Evolutionary conservation across 345 rosid species (phyloP).

Genomic region (Cochlearia excelsa): DNA sequence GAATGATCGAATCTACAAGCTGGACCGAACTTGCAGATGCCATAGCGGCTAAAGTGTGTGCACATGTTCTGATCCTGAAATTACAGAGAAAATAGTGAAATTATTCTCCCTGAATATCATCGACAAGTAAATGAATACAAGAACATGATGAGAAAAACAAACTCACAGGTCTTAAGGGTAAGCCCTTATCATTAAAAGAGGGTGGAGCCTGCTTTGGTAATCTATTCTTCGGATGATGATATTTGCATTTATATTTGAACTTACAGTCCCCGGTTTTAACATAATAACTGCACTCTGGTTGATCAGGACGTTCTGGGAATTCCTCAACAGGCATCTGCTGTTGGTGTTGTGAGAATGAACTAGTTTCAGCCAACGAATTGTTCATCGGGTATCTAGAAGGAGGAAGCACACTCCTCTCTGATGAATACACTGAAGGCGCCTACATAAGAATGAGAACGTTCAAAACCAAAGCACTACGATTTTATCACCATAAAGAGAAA

Average conservation of each 20-base stretch:
- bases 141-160: background rate
- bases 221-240: slow-evolving; percentile 80
- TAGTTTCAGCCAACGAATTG: slow-evolving; percentile 45
- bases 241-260: slow-evolving; percentile 85
- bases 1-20: slow-evolving; percentile 64
- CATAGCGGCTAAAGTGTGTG: slow-evolving; percentile 83
- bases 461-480: slow-evolving; percentile 11
- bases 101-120: background rate
- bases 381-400: slow-evolving; percentile 49
- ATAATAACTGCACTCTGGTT: slow-evolving; percentile 80
- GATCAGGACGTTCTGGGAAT: slow-evolving; percentile 95
- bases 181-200: slow-evolving; percentile 80
- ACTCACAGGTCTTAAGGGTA: slow-evolving; percentile 97
- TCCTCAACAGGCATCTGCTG: slow-evolving; percentile 57
- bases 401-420: slow-evolving; percentile 53
- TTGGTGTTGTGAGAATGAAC: slow-evolving; percentile 51
- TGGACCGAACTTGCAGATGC: slow-evolving; percentile 97
- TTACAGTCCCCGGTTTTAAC: slow-evolving; percentile 93
- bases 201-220: slow-evolving; percentile 50
- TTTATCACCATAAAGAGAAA: slow-evolving; percentile 12
- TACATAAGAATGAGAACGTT: slow-evolving; percentile 33
- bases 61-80: slow-evolving; percentile 77
- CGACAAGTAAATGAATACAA: background rate
- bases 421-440: slow-evolving; percentile 61
- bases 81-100: background rate